phyloP scores from a whole-genome alignment of 306 rosid genomes.

The Potentilla sterilis region DNA sequence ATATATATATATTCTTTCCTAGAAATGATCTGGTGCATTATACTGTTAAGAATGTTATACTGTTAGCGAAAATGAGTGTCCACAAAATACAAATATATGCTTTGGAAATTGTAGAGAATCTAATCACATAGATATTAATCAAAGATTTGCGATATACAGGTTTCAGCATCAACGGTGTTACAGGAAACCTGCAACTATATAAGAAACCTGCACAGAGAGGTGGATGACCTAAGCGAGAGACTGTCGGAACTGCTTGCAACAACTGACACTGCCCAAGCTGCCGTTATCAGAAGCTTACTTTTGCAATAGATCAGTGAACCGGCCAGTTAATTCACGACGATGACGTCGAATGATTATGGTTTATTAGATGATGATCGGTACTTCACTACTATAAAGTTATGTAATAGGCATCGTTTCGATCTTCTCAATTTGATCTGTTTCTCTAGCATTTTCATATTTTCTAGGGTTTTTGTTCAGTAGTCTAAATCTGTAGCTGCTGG shows the following conservation, averaged over 20 bases:
- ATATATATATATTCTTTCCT: neutral
- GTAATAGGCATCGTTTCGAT: neutral
- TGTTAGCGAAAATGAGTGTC: neutral
- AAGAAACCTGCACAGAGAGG: constrained; percentile 78
- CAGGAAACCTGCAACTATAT: constrained; percentile 92
- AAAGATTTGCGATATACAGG: constrained; percentile 35
- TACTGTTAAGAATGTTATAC: neutral
- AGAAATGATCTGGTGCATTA: neutral
- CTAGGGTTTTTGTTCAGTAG: constrained; percentile 14
- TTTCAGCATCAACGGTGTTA: constrained; percentile 64
- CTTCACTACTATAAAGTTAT: neutral
- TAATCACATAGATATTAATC: neutral
- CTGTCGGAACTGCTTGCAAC: constrained; percentile 76
- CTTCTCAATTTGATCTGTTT: constrained; percentile 3
- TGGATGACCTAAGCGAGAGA: constrained; percentile 84
- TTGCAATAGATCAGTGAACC: constrained; percentile 40
- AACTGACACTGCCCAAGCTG: constrained; percentile 88
- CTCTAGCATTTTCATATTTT: neutral
- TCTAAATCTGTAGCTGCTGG: neutral
- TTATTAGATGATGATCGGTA: neutral
- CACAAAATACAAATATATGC: neutral
- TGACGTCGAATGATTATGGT: neutral
- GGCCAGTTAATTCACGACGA: neutral
- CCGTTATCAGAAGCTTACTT: constrained; percentile 75
- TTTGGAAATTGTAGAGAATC: constrained; percentile 1